Conservation (phyloP, 2,329 filamentous ascomycete species). For the Calonectria hawksworthii region DNA sequence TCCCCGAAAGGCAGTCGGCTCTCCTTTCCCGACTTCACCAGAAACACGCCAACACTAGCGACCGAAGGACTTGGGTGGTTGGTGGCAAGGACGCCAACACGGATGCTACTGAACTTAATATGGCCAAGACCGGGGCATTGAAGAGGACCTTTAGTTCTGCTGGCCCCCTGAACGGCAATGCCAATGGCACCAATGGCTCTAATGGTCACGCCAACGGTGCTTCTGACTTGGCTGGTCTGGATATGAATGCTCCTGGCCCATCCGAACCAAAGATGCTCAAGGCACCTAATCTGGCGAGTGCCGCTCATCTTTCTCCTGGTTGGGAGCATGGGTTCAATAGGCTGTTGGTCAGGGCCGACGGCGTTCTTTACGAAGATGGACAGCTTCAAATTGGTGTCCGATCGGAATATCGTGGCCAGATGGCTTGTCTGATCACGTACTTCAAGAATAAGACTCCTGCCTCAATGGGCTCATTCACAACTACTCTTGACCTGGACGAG, state of each 20-base stretch:
- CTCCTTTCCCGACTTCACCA: slow-evolving; percentile 93
- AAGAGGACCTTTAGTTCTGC: slow-evolving; percentile 86
- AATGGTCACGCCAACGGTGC: slow-evolving; percentile 66
- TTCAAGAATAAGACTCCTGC: slow-evolving; percentile 95
- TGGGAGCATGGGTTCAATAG: slow-evolving; percentile 94
- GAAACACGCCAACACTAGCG: slow-evolving; percentile 92
- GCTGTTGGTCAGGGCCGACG: slow-evolving; percentile 84
- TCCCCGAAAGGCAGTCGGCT: slow-evolving; percentile 93
- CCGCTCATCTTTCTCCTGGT: slow-evolving; percentile 91
- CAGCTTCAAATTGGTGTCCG: slow-evolving; percentile 94
- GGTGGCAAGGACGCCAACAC: slow-evolving; percentile 94
- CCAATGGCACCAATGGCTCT: slow-evolving; percentile 62
- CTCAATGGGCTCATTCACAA: slow-evolving; percentile 91
- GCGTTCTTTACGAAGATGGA: slow-evolving; percentile 93
- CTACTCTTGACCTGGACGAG: slow-evolving; percentile 86
- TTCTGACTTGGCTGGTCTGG: slow-evolving; percentile 84
- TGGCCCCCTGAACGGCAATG: slow-evolving; percentile 63
- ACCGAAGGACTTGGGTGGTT: slow-evolving; percentile 98
- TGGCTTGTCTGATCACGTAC: slow-evolving; percentile 95
- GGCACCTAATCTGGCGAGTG: slow-evolving; percentile 88
- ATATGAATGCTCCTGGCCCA: slow-evolving; percentile 75
- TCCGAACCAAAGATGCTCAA: slow-evolving; percentile 71
- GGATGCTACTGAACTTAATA: slow-evolving; percentile 82
- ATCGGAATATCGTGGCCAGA: slow-evolving; percentile 94
- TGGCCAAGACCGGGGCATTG: slow-evolving; percentile 85